A percentile compares a stretch with the other conserved stretches of the same genome.
phyloP scores from a whole-genome alignment of 2,329 filamentous ascomycete species.

The Talaromyces pinophilus region DNA sequence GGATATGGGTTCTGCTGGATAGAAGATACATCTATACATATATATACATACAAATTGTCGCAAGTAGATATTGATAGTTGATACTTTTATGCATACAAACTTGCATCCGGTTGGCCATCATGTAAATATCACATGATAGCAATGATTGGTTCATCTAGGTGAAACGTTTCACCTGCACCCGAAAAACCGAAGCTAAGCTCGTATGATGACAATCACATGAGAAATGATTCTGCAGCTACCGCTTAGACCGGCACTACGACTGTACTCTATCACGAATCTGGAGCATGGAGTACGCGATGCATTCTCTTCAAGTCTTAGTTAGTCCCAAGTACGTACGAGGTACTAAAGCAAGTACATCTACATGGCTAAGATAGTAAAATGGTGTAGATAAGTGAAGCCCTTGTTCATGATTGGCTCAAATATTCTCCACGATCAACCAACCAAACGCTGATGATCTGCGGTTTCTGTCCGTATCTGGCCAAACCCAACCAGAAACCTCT shows the following conservation, averaged over 20 bases:
- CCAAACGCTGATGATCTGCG: slow-evolving; percentile 5
- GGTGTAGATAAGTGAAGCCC: background rate
- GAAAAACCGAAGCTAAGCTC: background rate
- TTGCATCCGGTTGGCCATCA: background rate
- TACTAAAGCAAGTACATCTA: background rate
- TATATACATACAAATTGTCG: background rate
- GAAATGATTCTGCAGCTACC: slow-evolving; percentile 4
- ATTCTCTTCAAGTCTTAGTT: background rate
- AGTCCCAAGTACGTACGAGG: background rate
- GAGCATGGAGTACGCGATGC: background rate
- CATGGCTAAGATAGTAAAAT: background rate
- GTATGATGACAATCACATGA: slow-evolving; percentile 10
- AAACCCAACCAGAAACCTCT: background rate
- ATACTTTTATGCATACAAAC: background rate
- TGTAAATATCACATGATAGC: background rate
- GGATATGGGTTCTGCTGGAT: slow-evolving; percentile 55
- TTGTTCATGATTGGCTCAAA: background rate
- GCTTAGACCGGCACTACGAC: background rate
- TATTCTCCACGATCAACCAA: background rate
- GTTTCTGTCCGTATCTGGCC: background rate
- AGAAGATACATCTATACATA: background rate
- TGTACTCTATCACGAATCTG: background rate
- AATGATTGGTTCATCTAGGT: slow-evolving; percentile 3
- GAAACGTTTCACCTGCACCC: slow-evolving; percentile 1
- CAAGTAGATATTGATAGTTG: background rate